Evolutionary conservation across 768 basidiomycete species (phyloP).

Genomic region (Lactifluus rugatus): DNA sequence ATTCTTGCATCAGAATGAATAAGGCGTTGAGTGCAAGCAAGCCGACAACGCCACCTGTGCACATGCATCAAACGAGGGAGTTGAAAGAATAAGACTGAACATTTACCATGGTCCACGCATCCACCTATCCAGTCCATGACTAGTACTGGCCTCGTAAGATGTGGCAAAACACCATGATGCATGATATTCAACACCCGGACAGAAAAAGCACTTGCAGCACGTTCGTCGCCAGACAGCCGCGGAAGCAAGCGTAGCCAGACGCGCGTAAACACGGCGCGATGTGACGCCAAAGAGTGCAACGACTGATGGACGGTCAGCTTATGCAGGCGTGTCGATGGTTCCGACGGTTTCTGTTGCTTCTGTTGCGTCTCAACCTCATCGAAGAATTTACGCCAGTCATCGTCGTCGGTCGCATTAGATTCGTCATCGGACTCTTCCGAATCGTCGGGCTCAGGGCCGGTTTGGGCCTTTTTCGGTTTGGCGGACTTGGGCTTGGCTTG

Average conservation of each 20-base stretch:
- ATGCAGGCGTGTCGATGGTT: constrained; percentile 40
- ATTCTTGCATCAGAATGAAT: constrained; percentile 83
- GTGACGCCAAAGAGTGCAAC: constrained; percentile 65
- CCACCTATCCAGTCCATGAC: constrained; percentile 90
- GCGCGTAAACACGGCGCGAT: constrained; percentile 70
- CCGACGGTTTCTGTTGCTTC: constrained; percentile 30
- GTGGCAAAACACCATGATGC: constrained; percentile 76
- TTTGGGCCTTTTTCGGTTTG: constrained; percentile 30
- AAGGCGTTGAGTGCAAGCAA: constrained; percentile 86
- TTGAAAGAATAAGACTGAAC: not conserved
- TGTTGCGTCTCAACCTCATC: constrained; percentile 42
- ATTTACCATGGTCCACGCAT: constrained; percentile 71
- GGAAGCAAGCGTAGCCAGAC: constrained; percentile 72
- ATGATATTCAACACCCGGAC: constrained; percentile 63
- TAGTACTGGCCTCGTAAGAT: constrained; percentile 64
- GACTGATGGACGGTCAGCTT: constrained; percentile 67
- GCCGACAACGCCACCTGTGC: constrained; percentile 69
- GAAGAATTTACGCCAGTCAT: constrained; percentile 84
- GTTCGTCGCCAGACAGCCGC: constrained; percentile 35
- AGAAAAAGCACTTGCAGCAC: constrained; percentile 32
- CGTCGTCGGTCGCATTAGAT: constrained; percentile 35
- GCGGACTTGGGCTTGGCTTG: constrained; percentile 46
- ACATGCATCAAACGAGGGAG: not conserved
- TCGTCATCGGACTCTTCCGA: constrained; percentile 26
- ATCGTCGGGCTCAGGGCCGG: constrained; percentile 10